A percentile compares a stretch with the other conserved stretches of the same genome.
Evolutionary conservation across 2,329 filamentous ascomycete species (phyloP).

Genomic region (Westerdykella ornata): DNA sequence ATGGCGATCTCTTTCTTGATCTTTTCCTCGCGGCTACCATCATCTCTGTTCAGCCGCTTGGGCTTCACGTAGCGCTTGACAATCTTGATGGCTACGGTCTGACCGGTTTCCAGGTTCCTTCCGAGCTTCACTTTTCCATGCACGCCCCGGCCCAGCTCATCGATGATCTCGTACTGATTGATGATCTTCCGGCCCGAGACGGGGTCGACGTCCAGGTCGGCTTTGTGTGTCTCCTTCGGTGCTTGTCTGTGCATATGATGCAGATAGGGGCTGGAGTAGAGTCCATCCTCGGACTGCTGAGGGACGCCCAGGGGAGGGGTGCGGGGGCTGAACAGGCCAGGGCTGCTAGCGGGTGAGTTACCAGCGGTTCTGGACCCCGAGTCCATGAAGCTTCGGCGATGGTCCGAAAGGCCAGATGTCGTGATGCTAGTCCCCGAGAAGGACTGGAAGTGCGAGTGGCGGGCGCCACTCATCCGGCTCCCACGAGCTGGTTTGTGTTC

Average conservation of each 20-base stretch:
- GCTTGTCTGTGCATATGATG: conserved; percentile 45
- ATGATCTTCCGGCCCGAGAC: conserved; percentile 90
- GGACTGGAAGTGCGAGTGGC: conserved; percentile 37
- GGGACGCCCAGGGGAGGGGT: conserved; percentile 27
- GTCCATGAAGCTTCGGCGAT: conserved; percentile 31
- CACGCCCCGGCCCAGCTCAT: conserved; percentile 90
- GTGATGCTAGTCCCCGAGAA: conserved; percentile 38
- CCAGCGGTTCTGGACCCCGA: conserved; percentile 39
- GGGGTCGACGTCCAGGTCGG: conserved; percentile 80
- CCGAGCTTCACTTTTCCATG: conserved; percentile 98
- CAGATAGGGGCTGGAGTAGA: conserved; percentile 46
- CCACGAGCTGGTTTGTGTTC: conserved; percentile 20
- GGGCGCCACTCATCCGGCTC: conserved; percentile 38
- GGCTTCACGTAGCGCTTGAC: conserved; percentile 94
- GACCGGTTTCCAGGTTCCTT: conserved; percentile 65
- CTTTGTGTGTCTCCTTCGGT: conserved; percentile 70
- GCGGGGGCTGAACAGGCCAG: conserved; percentile 42
- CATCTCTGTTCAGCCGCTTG: conserved; percentile 71
- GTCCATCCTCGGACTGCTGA: conserved; percentile 31
- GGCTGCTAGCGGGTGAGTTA: conserved; percentile 44
- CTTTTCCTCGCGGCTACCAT: conserved; percentile 63
- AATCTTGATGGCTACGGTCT: conserved; percentile 95
- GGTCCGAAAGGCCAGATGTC: conserved; percentile 35
- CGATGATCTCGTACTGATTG: conserved; percentile 95
- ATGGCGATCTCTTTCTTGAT: conserved; percentile 96